phyloP scores from a whole-genome alignment of 352 stramenopile genomes.

The Phytophthora megakarya region DNA sequence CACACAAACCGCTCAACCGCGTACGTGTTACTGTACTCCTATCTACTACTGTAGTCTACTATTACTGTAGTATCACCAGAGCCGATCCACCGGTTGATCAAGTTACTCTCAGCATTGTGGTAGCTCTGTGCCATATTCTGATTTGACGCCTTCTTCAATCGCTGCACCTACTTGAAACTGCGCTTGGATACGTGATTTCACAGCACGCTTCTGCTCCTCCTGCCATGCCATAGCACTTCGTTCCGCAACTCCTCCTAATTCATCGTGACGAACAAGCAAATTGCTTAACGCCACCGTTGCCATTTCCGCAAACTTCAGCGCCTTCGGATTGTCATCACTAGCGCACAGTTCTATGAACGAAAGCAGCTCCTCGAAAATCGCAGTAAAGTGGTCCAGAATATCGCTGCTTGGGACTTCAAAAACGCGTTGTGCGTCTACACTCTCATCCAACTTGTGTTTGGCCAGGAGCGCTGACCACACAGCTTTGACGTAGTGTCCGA shows the following conservation, averaged over 20 bases:
- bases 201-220: constrained; percentile 41
- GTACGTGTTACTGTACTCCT: too few species aligned
- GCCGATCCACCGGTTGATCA: too few species aligned
- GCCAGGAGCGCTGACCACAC: constrained; percentile 39
- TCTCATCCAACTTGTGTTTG: constrained; percentile 17
- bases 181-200: constrained; percentile 38
- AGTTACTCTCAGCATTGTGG: too few species aligned
- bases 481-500: constrained; percentile 64
- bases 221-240: constrained; percentile 37
- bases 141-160: not conserved
- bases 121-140: too few species aligned
- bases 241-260: constrained; percentile 8
- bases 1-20: too few species aligned
- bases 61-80: too few species aligned
- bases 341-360: constrained; percentile 29
- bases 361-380: constrained; percentile 44
- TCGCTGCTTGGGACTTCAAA: constrained; percentile 33
- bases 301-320: constrained; percentile 26
- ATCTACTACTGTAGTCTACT: too few species aligned
- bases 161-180: constrained; percentile 38
- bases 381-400: constrained; percentile 38
- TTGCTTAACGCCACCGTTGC: constrained; percentile 49
- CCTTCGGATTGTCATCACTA: constrained; percentile 11
- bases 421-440: constrained; percentile 16
- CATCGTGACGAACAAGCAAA: constrained; percentile 36